Evolutionary conservation across 1,284 basidiomycete genomes (phyloP).

Genomic region (Malassezia globosa): DNA sequence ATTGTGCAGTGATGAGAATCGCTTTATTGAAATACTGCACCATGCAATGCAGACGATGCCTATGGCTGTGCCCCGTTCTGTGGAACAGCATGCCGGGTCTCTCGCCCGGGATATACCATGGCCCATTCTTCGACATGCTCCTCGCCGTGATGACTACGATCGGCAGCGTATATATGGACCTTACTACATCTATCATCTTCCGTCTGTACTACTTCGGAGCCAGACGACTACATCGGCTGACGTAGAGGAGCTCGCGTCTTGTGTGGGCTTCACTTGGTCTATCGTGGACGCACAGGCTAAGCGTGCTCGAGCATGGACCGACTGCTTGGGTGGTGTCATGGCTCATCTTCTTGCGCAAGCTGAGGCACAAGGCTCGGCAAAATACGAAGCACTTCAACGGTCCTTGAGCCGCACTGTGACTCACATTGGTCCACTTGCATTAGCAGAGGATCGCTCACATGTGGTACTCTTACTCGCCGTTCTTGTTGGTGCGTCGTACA

Average conservation of each 20-base stretch:
- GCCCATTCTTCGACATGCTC: slow-evolving; percentile 3
- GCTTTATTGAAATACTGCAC: background rate
- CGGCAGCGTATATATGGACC: slow-evolving; percentile 6
- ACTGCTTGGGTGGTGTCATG: background rate
- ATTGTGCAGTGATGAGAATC: background rate
- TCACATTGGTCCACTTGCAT: background rate
- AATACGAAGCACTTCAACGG: background rate
- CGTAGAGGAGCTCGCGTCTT: background rate
- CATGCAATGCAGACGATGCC: background rate
- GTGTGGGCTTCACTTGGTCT: slow-evolving; percentile 8
- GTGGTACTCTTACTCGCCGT: background rate
- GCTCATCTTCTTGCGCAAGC: background rate
- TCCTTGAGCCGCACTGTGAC: background rate
- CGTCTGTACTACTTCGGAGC: background rate
- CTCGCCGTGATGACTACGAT: slow-evolving; percentile 12
- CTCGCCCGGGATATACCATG: slow-evolving; percentile 1
- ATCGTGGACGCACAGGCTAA: slow-evolving; percentile 11
- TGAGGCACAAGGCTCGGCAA: background rate
- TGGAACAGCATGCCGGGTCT: background rate
- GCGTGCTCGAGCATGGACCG: slow-evolving; percentile 11
- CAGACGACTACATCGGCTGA: background rate
- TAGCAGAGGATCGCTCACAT: background rate
- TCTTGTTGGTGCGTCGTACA: slow-evolving; percentile 7
- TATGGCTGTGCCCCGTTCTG: background rate
- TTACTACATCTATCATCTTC: slow-evolving; percentile 6